phyloP scores from a whole-genome alignment of 2,329 filamentous ascomycete genomes.

The Keithomyces neogunnii region DNA sequence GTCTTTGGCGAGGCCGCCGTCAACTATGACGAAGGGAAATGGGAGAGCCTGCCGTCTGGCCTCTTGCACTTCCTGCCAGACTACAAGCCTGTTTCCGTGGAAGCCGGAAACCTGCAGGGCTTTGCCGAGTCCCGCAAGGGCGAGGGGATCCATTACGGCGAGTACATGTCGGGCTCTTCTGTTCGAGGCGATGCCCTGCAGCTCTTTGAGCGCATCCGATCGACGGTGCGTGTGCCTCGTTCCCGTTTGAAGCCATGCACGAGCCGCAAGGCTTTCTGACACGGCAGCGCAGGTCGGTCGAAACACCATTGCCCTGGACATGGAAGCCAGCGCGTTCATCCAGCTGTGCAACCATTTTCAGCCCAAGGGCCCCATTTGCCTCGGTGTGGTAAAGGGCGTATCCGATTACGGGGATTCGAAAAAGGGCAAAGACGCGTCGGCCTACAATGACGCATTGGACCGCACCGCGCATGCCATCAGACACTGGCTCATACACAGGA shows the following conservation, averaged over 20 bases:
- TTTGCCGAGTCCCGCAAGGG: background rate
- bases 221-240: background rate
- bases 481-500: background rate
- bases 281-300: background rate
- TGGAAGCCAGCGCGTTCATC: background rate
- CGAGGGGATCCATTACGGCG: background rate
- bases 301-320: background rate
- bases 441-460: background rate
- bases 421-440: background rate
- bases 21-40: background rate
- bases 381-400: background rate
- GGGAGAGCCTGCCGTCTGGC: background rate
- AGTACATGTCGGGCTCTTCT: background rate
- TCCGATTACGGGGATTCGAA: background rate
- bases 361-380: background rate
- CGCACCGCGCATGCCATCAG: background rate
- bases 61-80: background rate
- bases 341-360: background rate
- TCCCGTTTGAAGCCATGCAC: background rate
- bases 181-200: background rate
- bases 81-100: background rate
- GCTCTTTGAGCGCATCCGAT: background rate
- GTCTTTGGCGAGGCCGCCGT: background rate
- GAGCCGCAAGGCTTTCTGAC: background rate
- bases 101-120: background rate